Conservation (phyloP, 768 basidiomycete species). For the Tricholoma sp. region DNA sequence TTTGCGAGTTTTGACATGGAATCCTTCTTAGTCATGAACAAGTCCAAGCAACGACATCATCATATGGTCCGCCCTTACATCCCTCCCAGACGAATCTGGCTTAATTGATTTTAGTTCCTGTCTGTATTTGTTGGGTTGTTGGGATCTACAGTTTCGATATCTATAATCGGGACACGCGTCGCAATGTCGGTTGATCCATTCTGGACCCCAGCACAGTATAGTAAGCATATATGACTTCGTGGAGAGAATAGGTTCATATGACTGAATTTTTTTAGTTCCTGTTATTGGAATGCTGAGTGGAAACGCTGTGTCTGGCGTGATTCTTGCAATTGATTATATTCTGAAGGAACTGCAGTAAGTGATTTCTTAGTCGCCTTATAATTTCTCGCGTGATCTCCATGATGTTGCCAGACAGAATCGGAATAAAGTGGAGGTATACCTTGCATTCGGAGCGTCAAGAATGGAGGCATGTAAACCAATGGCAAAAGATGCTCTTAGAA, state of each 20-base stretch:
- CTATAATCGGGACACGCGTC: constrained; percentile 67
- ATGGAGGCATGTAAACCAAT: constrained; percentile 82
- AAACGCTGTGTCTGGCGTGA: constrained; percentile 69
- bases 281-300: constrained; percentile 87
- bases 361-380: not conserved
- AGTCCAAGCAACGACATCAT: constrained; percentile 68
- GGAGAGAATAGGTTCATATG: not conserved
- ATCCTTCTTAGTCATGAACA: constrained; percentile 60
- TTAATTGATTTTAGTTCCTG: constrained; percentile 44
- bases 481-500: constrained; percentile 68
- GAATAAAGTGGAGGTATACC: constrained; percentile 82
- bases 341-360: constrained; percentile 71
- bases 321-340: constrained; percentile 63
- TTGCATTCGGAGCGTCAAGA: constrained; percentile 81
- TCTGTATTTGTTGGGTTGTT: constrained; percentile 64
- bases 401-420: constrained; percentile 56
- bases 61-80: constrained; percentile 54
- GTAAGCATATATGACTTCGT: constrained; percentile 33
- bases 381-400: not conserved
- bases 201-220: constrained; percentile 81
- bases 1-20: not conserved
- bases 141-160: constrained; percentile 70
- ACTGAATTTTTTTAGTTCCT: constrained; percentile 45
- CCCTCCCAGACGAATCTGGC: not conserved
- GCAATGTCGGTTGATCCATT: constrained; percentile 76